phyloP scores from a whole-genome alignment of 495 filamentous ascomycete genomes.

The Lophiostoma macrostomum region DNA sequence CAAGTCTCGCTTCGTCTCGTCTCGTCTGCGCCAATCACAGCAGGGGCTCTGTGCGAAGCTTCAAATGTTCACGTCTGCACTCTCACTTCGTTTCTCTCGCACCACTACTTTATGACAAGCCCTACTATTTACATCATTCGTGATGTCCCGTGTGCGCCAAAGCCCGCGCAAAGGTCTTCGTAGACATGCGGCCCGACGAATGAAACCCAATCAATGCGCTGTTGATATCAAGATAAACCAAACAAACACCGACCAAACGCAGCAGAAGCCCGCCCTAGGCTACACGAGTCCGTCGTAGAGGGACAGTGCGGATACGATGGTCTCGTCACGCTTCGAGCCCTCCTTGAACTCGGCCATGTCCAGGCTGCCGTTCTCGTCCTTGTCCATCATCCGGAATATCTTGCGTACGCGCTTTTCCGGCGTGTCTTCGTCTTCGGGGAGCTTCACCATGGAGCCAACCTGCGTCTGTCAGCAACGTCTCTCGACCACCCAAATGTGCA shows the following conservation, averaged over 20 bases:
- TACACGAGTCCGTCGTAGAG: conserved; percentile 94
- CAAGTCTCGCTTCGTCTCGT: not conserved
- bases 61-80: not conserved
- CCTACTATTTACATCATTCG: conserved; percentile 22
- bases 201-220: conserved; percentile 30
- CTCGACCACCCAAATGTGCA: not conserved
- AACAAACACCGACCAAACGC: conserved; percentile 21
- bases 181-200: conserved; percentile 8
- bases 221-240: conserved; percentile 28
- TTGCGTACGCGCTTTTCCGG: conserved; percentile 97
- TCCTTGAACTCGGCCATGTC: conserved; percentile 98
- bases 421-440: conserved; percentile 97
- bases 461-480: conserved; percentile 39
- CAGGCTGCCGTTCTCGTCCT: conserved; percentile 93
- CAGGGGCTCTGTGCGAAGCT: not conserved
- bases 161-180: conserved; percentile 8
- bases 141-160: conserved; percentile 23
- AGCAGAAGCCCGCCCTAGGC: conserved; percentile 9
- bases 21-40: not conserved
- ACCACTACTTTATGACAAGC: not conserved
- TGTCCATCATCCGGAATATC: conserved; percentile 99
- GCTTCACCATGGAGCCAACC: conserved; percentile 98
- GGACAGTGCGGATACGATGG: conserved; percentile 95
- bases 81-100: no score
- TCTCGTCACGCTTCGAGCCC: conserved; percentile 96